A percentile compares a stretch with the other conserved stretches of the same genome.
phyloP scores from a whole-genome alignment of 2,329 filamentous ascomycete species.

The Fusarium transvaalense region DNA sequence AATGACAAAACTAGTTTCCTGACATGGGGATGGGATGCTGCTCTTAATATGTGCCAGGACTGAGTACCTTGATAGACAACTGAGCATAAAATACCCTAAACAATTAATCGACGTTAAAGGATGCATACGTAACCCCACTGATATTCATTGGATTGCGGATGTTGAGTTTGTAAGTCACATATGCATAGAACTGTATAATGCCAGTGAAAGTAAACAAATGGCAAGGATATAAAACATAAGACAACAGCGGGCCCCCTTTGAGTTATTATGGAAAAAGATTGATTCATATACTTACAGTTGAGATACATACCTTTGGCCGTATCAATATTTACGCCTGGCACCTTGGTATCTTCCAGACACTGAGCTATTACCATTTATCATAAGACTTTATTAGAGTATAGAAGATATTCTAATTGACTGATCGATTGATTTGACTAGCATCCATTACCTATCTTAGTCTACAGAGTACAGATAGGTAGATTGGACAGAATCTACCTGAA shows the following conservation, averaged over 20 bases:
- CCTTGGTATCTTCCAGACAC: slow-evolving; percentile 3
- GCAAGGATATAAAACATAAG: not conserved
- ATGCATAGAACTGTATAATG: not conserved
- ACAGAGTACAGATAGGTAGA: too few relatives aligned
- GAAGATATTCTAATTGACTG: not conserved
- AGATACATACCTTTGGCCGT: not conserved
- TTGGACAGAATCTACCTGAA: slow-evolving; percentile 17
- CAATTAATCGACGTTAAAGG: slow-evolving; percentile 18
- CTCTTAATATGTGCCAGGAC: slow-evolving; percentile 23
- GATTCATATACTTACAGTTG: too few relatives aligned
- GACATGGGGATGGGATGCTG: not conserved
- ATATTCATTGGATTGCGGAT: not conserved
- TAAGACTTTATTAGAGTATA: too few relatives aligned
- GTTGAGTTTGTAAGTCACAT: not conserved
- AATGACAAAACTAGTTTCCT: slow-evolving; percentile 25
- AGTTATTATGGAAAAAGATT: too few relatives aligned
- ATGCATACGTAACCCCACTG: slow-evolving; percentile 21
- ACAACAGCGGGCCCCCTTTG: too few relatives aligned
- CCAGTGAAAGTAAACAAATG: too few relatives aligned
- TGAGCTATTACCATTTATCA: not conserved
- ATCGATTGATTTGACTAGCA: not conserved
- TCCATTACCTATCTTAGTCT: slow-evolving; percentile 1
- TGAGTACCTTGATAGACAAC: slow-evolving; percentile 37
- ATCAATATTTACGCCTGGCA: not conserved
- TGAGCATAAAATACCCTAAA: not conserved